These are phyloP conservation scores for Xylaria multiplex DNA, from an alignment of 2,329 filamentous ascomycete species.

Conservation along the genomic window DNA sequence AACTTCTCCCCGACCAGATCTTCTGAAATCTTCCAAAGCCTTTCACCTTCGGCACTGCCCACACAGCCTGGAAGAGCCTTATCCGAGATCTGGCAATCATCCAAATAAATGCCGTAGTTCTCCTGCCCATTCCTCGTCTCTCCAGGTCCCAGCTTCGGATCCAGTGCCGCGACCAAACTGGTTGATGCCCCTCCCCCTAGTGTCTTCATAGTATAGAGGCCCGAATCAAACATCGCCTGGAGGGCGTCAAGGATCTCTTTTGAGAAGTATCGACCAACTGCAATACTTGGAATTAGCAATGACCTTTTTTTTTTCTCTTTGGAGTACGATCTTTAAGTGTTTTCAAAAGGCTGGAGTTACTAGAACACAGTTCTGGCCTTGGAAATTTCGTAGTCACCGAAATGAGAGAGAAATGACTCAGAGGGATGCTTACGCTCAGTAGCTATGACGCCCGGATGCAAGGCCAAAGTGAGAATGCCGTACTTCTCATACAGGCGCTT, in stretches of 20 bases:
- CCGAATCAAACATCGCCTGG: conserved; percentile 8
- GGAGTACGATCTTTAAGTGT: no score
- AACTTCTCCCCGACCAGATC: conserved; percentile 51
- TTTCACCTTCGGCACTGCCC: conserved; percentile 49
- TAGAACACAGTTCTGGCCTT: no score
- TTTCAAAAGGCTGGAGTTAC: no score
- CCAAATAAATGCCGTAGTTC: conserved; percentile 48
- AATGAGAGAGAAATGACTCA: no score
- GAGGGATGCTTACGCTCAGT: conserved; percentile 43
- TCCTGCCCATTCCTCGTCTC: conserved; percentile 45
- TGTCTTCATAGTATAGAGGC: conserved; percentile 31
- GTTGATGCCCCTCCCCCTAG: conserved; percentile 44
- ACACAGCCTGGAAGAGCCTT: conserved; percentile 38
- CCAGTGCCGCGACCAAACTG: conserved; percentile 48
- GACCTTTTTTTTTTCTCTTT: no score
- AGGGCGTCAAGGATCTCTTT: conserved; percentile 35
- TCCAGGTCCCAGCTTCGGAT: conserved; percentile 44
- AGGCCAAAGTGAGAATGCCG: conserved; percentile 48
- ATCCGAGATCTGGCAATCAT: conserved; percentile 50
- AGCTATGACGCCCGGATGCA: conserved; percentile 50
- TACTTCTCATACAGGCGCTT: conserved; percentile 47
- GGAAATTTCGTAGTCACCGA: no score
- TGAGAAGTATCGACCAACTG: conserved; percentile 40
- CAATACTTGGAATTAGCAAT: no score
- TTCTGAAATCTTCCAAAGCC: conserved; percentile 52